Base-by-base conservation (phyloP, 169 alveolate species). In the Plasmodium gallinaceum region DNA sequence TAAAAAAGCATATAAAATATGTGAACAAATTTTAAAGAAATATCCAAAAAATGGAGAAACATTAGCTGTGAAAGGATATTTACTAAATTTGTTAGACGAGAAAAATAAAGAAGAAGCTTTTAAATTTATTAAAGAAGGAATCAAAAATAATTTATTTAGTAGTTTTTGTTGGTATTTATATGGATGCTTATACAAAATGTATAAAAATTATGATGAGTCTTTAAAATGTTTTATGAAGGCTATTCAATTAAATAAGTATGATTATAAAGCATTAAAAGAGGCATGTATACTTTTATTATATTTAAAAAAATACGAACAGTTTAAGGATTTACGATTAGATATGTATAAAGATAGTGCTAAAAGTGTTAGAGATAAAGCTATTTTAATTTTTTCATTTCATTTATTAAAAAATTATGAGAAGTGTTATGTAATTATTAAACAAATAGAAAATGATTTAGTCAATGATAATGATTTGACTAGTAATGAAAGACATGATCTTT, bases 141-240 rank as follows among this genome's bases (percentile, higher is more conserved):
- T 83, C 66, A 71, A 26, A 42, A 66, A 83, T 83, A 83, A 83
- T 42, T 66, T 83, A 42, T 83, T 83, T 26, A 83, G 91, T 71
- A 62, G 74, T 83, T 83, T 83, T 71, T 83, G 91, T 61, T 83
- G 91, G 91, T 83, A 83, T 71, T 52, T 83, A 57, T 83, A 83
- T 83, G 91, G 91, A 12, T 83, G 91, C 16, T 71, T 83, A 43
- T 83, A 83, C 62, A 83, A 83, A 69, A 68, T 20, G 5, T 83
- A 83, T 26, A 83, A 83, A 58, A 83, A 83, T 68, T 68, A 83
- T 68, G 83, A 83, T 22, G 91, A 83, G 24, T 80, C 91, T 37
- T 83, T 66, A 51, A 83, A 83, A 48, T 83, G 91, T 68, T 83
- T 45, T 72, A 43, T 68, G 42, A 83, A 83, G n/a, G 37, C 91